Percentiles rank a stretch among this genome's conserved stretches.
These are phyloP conservation scores for Coemansia sp. DNA, from an alignment of 371 early-diverging fungal species.

Conservation along the genomic window DNA sequence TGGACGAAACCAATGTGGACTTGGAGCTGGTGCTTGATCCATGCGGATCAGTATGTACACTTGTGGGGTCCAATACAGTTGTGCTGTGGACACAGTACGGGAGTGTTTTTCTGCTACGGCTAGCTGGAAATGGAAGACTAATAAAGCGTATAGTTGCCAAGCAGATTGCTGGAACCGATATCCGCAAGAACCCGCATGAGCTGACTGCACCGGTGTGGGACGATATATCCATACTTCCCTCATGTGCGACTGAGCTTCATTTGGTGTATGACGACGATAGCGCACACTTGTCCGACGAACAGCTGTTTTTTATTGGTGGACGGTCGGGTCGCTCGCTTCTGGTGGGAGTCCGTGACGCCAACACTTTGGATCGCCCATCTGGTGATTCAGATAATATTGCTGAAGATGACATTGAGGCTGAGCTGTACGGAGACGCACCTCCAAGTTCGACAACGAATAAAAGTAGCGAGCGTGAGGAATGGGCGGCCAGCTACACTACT, in stretches of 20 bases:
- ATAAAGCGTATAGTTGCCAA: constrained; percentile 54
- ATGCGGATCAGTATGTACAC: constrained; percentile 16
- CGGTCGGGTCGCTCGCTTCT: constrained; percentile 77
- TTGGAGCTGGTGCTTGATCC: constrained; percentile 36
- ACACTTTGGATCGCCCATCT: not conserved
- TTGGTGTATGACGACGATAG: constrained; percentile 28
- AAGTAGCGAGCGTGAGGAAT: not conserved
- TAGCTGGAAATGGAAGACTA: constrained; percentile 49
- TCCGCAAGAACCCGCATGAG: constrained; percentile 3
- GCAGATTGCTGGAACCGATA: constrained; percentile 28
- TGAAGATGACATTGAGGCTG: constrained; percentile 27
- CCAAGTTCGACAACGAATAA: not conserved
- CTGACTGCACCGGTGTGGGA: constrained; percentile 26
- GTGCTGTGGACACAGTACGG: constrained; percentile 50
- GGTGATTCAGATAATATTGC: not conserved
- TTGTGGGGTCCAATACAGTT: constrained; percentile 57
- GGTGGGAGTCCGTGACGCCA: constrained; percentile 57
- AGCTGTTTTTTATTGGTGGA: constrained; percentile 78
- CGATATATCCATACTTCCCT: constrained; percentile 56
- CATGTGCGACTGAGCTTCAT: constrained; percentile 61
- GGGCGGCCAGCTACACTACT: constrained; percentile 54
- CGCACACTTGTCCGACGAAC: constrained; percentile 10
- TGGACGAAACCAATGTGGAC: constrained; percentile 19
- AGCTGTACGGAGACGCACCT: constrained; percentile 28
- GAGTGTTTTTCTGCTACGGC: constrained; percentile 27